A percentile compares a stretch with the other conserved stretches of the same genome.
These are phyloP conservation scores for Beauveria brongniartii DNA, from an alignment of 2,329 filamentous ascomycete genomes.

Conservation along the genomic window DNA sequence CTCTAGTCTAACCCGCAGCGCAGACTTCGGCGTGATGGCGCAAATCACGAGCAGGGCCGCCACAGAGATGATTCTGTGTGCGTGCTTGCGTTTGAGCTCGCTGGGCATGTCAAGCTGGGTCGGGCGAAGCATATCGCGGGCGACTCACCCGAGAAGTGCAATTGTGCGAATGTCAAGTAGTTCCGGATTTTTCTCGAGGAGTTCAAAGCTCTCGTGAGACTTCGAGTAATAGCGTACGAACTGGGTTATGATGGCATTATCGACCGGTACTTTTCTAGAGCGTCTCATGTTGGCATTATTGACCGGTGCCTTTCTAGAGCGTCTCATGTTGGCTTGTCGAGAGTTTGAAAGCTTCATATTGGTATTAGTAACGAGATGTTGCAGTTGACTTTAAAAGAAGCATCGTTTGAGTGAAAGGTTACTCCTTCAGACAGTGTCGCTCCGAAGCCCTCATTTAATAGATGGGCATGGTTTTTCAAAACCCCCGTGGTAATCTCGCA, in stretches of 20 bases:
- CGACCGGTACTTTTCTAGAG: not conserved
- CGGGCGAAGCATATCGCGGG: not conserved
- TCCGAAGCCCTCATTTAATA: not conserved
- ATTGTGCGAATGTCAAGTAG: not conserved
- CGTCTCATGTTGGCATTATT: not conserved
- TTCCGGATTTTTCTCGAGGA: not conserved
- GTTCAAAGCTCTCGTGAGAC: too few relatives aligned
- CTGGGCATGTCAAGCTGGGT: too few relatives aligned
- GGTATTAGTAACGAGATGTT: not conserved
- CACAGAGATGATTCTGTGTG: not conserved
- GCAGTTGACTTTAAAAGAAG: not conserved
- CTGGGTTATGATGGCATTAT: too few relatives aligned
- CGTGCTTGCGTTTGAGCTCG: too few relatives aligned
- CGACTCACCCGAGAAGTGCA: not conserved
- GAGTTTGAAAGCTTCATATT: not conserved
- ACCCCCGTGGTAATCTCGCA: not conserved
- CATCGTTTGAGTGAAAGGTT: not conserved
- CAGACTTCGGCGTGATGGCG: not conserved
- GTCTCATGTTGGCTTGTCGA: not conserved
- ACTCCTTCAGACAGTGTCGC: not conserved
- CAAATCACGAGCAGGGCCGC: not conserved
- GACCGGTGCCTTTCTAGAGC: too few relatives aligned
- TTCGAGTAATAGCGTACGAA: too few relatives aligned
- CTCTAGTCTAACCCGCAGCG: not conserved
- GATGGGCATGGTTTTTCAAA: not conserved